Base-by-base conservation (phyloP, 345 rosid genomes). In the Populus simonii region DNA sequence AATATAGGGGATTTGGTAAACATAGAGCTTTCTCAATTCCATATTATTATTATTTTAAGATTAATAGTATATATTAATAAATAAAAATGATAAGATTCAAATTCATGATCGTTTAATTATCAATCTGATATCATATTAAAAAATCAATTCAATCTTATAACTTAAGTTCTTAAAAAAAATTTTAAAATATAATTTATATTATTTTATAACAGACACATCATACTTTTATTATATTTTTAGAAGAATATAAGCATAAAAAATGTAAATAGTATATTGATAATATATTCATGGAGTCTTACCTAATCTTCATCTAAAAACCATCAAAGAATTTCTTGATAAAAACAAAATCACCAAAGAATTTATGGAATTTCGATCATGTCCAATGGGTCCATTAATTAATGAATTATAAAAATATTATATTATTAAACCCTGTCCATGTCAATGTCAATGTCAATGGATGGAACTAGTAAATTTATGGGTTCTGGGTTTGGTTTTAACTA, bases 71-170 rank as follows among this genome's bases (percentile, higher is more conserved):
- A 25, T 25, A 25, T 25, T 25, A 25, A 31, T 31, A 31, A 31
- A 31, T 31, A 2, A 2, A 0, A 2, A 31, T 31, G 0, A 0
- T 31, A 2, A 31, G 33, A 31, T 31, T 31, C 3, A 0, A 31
- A 31, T 0, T 2, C 33, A 0, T 31, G 0, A 31, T 0, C 33
- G 0, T 0, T 31, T 31, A 2, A 31, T 31, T 0, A 31, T 31
- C 2, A 31, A 29, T 31, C 0, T 31, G 0, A 2, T 31, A 31
- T 0, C 0, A 31, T 2, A 0, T 31, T 2, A 31, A 31, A 31
- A 2, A 31, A 31, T 0, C 1, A 31, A 31, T 31, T 31, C 0
- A 31, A 31, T 31, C 3, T 31, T 2, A 31, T 31, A 31, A 31
- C 0, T 31, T 31, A 31, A 29, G 0, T 0, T 0, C 0, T 31